Percentiles rank a stretch among this genome's conserved stretches.
phyloP scores from a whole-genome alignment of 495 filamentous ascomycete genomes.

The Penicillium malachiteum region DNA sequence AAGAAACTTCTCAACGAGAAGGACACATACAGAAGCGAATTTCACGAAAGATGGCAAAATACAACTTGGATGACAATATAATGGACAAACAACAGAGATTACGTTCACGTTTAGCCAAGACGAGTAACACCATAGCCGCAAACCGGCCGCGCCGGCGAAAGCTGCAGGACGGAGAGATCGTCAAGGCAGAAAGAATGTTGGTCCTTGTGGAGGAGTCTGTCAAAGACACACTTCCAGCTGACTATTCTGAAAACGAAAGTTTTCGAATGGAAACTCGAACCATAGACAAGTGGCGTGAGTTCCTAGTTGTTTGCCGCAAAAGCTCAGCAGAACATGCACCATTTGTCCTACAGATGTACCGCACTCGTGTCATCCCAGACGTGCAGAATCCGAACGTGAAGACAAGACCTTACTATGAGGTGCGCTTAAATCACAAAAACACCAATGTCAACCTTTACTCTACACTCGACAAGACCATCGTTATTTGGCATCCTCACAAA shows the following conservation, averaged over 20 bases:
- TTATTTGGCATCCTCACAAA: conserved; percentile 60
- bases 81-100: conserved; percentile 38
- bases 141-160: conserved; percentile 40
- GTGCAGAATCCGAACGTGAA: conserved; percentile 52
- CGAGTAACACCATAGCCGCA: conserved; percentile 39
- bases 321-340: conserved; percentile 51
- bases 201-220: conserved; percentile 60
- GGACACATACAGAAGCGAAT: conserved; percentile 18
- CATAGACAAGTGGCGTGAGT: conserved; percentile 70
- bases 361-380: conserved; percentile 66
- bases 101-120: conserved; percentile 35
- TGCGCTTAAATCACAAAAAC: conserved; percentile 52
- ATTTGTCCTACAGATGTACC: conserved; percentile 66
- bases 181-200: conserved; percentile 76
- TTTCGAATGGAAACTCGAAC: conserved; percentile 58
- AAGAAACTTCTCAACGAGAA: conserved; percentile 3
- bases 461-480: conserved; percentile 68
- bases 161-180: conserved; percentile 59
- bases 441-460: conserved; percentile 69
- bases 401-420: conserved; percentile 55
- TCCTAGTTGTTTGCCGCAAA: conserved; percentile 67
- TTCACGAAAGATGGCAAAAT: conserved; percentile 34
- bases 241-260: conserved; percentile 69
- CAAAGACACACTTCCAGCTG: conserved; percentile 53
- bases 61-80: conserved; percentile 49